Evolutionary conservation across 176 grass and related monocot species (phyloP), one percentile per base, ranked within the genome.

Genomic region (Lolium rigidum): DNA sequence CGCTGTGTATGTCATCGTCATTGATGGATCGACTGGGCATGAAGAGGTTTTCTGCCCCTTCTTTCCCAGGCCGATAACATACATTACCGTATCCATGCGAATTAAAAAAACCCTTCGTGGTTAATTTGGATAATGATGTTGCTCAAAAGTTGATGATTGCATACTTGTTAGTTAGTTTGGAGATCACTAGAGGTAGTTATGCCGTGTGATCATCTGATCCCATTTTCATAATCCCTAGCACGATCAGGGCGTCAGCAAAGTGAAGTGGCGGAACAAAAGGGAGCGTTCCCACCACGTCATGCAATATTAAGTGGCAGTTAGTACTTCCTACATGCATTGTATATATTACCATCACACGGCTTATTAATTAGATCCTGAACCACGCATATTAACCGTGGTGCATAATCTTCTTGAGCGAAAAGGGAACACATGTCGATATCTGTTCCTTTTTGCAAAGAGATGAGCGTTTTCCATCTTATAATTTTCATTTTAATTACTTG

Each of bases 61-160:
- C 5, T 64, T 44, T 70, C 9, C 68, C 69, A 9, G 20, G 16
- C 6, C 74, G 75, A 67, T 55, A 84, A 21, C 43, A 4, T 76
- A 81, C 75, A 68, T 16, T 81, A 81, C 37, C 37, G 68, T 89
- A 85, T 85, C 88, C 24, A 2, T 15, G 4, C 1, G 10, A n/a
- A 51, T 18, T 75, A 77, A 51, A 68, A 13, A 83, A 55, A 47
- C 15, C 2, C 39, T 74, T 1, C 6, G 77, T 70, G 67, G 37
- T 43, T 43, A 18, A 37, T 11, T 21, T 62, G 39, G 82, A 81
- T 75, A 66, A 39, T 24, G 5, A 35, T 58, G 2, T 4, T 56
- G 48, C 56, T 38, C 69, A 5, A 14, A 25, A 48, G 43, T 72
- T 26, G 15, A n/a, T 61, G 17, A 71, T 78, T 20, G 24, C 2